These are phyloP conservation scores for Sporothrix inflata DNA, from an alignment of 2,329 filamentous ascomycete species.

Conservation along the genomic window DNA sequence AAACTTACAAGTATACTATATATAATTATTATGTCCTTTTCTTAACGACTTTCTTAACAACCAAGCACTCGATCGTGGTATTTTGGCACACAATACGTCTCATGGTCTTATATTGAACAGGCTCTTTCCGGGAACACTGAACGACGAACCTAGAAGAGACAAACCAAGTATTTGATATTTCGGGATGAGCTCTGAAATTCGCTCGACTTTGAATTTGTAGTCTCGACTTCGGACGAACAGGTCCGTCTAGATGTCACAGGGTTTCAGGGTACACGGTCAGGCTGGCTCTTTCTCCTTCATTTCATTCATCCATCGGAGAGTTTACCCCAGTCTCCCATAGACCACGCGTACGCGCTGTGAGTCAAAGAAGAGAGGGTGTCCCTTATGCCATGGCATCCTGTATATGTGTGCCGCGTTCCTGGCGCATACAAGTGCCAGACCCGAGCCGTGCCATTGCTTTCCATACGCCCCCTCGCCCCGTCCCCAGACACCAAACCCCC, in stretches of 20 bases:
- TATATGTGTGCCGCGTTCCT: conserved; percentile 17
- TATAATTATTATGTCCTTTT: not conserved
- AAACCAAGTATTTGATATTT: not conserved
- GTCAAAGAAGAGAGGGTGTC: not conserved
- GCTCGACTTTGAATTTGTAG: not conserved
- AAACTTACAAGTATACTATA: not conserved
- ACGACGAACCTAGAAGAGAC: not conserved
- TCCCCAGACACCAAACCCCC: not conserved
- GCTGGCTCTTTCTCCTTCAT: not conserved
- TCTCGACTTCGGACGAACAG: conserved; percentile 2
- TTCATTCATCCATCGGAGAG: conserved; percentile 14
- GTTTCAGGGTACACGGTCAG: not conserved
- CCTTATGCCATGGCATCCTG: not conserved
- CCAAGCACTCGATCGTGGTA: not conserved
- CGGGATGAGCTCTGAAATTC: not conserved
- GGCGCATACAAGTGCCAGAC: not conserved
- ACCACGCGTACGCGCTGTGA: not conserved
- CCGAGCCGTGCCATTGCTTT: not conserved
- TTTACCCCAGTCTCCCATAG: not conserved
- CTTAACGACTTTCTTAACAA: not conserved
- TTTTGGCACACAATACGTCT: not conserved
- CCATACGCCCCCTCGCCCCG: no score
- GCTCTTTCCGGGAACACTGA: not conserved
- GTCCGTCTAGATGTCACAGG: not conserved
- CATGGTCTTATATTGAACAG: not conserved